Evolutionary conservation across 441 rosid genomes (phyloP).

Genomic region (Erodium texanum): DNA sequence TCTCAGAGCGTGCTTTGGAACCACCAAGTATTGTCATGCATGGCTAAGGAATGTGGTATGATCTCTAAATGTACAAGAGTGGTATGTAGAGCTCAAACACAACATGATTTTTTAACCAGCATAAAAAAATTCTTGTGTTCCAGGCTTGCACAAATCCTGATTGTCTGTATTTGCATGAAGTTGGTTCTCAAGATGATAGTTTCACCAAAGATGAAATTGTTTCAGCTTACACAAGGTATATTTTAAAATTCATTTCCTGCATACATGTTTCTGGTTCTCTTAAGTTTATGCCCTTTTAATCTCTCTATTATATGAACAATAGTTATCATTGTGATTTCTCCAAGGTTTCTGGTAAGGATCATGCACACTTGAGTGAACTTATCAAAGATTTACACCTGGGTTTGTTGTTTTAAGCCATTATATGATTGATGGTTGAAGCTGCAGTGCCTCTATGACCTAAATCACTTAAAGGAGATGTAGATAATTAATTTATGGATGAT

Average conservation of each 20-base stretch:
- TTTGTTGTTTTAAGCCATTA: not conserved
- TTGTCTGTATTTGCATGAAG: conserved; percentile 81
- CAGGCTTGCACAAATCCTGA: conserved; percentile 84
- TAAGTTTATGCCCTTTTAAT: not conserved
- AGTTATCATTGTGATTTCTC: not conserved
- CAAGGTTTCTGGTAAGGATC: not conserved
- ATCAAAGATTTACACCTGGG: not conserved
- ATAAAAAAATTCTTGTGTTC: conserved; percentile 19
- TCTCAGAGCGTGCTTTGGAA: conserved; percentile 59
- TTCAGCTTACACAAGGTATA: conserved; percentile 64
- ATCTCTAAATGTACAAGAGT: not conserved
- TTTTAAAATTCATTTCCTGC: not conserved
- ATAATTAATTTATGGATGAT: not conserved
- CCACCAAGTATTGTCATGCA: conserved; percentile 70
- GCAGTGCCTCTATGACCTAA: not conserved
- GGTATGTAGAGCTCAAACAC: not conserved
- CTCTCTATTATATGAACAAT: not conserved
- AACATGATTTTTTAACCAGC: conserved; percentile 4
- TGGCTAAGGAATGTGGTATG: conserved; percentile 57
- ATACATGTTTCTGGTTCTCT: not conserved
- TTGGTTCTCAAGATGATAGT: conserved; percentile 85
- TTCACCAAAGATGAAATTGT: conserved; percentile 76
- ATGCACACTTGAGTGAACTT: not conserved
- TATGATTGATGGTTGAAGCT: not conserved
- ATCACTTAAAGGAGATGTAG: not conserved